Percentiles rank a stretch among this genome's conserved stretches.
phyloP scores from a whole-genome alignment of 2,329 filamentous ascomycete genomes.

The Stachybotrys echinatus region DNA sequence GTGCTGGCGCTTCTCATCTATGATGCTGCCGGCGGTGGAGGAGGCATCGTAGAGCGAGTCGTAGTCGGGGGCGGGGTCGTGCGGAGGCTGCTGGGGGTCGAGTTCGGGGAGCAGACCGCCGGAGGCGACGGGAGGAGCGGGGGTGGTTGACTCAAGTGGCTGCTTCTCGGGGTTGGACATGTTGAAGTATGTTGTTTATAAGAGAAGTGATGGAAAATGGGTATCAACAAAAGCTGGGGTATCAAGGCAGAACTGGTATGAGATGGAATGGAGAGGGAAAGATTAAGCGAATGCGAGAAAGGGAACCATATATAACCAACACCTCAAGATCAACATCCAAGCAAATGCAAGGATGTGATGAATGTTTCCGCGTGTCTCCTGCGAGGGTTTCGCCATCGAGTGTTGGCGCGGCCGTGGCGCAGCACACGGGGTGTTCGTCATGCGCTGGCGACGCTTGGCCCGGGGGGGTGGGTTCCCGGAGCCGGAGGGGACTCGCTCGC shows the following conservation, averaged over 20 bases:
- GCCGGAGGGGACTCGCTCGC: neutral
- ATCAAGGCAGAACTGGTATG: neutral
- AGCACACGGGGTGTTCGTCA: neutral
- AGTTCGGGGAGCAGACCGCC: neutral
- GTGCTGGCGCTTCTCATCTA: slow-evolving; percentile 1
- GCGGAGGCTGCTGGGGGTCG: neutral
- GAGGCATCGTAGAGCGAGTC: neutral
- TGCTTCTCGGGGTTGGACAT: neutral
- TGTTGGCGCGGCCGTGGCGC: neutral
- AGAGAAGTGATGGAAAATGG: neutral
- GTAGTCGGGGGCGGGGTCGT: neutral
- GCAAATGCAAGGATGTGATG: neutral
- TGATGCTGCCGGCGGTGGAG: neutral
- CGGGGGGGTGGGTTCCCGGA: neutral
- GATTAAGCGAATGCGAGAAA: no score
- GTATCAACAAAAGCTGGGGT: neutral
- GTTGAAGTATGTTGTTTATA: neutral
- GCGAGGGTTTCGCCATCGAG: no score
- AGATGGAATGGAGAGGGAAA: no score
- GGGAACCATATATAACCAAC: neutral
- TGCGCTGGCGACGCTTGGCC: neutral
- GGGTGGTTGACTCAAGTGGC: neutral
- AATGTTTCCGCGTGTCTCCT: neutral
- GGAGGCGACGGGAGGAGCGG: neutral
- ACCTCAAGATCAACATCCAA: neutral